phyloP scores from a whole-genome alignment of 1,139 yeast genomes.

The Nematodospora anomalae region DNA sequence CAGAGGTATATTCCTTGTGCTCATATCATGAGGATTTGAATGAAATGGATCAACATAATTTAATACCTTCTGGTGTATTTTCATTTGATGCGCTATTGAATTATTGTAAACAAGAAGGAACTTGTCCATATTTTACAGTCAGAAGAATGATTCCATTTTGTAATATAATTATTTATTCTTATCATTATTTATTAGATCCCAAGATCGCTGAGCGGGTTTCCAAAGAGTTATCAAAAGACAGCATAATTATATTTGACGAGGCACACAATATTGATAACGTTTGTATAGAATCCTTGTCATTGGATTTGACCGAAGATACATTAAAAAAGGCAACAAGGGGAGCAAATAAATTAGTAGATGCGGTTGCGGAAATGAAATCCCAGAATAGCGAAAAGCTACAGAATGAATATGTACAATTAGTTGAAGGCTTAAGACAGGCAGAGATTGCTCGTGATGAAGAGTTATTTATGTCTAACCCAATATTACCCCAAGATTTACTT shows the following conservation, averaged over 20 bases:
- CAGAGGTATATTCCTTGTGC: slow-evolving; percentile 47
- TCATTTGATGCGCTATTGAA: slow-evolving; percentile 82
- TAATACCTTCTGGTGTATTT: slow-evolving; percentile 89
- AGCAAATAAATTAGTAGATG: slow-evolving; percentile 71
- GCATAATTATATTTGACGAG: slow-evolving; percentile 94
- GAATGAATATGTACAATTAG: slow-evolving; percentile 86
- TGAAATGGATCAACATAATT: slow-evolving; percentile 81
- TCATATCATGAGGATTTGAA: slow-evolving; percentile 87
- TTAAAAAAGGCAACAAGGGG: slow-evolving; percentile 57
- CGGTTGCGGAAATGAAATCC: slow-evolving; percentile 77
- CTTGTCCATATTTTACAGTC: slow-evolving; percentile 96
- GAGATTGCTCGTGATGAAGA: slow-evolving; percentile 78
- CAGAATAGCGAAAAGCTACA: slow-evolving; percentile 83
- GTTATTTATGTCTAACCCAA: slow-evolving; percentile 83
- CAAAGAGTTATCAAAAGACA: slow-evolving; percentile 84
- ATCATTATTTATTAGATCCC: slow-evolving; percentile 94
- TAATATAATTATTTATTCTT: slow-evolving; percentile 91
- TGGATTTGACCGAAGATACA: slow-evolving; percentile 61
- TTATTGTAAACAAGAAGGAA: slow-evolving; percentile 73
- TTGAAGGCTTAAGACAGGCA: slow-evolving; percentile 81
- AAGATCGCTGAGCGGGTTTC: slow-evolving; percentile 96
- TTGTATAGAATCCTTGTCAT: slow-evolving; percentile 90
- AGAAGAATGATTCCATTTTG: slow-evolving; percentile 97
- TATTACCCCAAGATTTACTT: slow-evolving; percentile 76
- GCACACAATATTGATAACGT: slow-evolving; percentile 99